Evolutionary conservation across 768 basidiomycete species (phyloP), one percentile per base, ranked within the genome.

Genomic region (Boletus reticuloceps): DNA sequence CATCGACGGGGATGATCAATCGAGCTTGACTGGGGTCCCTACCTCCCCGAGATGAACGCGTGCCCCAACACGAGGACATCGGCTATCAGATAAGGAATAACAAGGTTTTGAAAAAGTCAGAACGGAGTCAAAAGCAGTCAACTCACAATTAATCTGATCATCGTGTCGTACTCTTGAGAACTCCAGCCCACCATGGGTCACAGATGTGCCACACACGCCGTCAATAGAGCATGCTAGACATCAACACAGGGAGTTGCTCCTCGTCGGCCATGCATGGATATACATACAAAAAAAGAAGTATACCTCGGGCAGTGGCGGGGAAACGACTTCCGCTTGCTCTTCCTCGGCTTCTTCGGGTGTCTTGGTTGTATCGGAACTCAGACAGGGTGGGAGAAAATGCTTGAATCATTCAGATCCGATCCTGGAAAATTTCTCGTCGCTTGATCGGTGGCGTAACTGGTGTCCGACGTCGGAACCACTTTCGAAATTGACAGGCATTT

Each of bases 171-270:
- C 36, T 55, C 47, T n/a, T 37, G 54, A 55, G 40, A 58, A 51
- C 20, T 25, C 39, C 14, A 58, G 20, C 27, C 53, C 53, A 14
- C 55, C 16, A 27, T 55, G 20, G 9, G 56, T 39, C 22, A 55
- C 44, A 9, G 53, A 58, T 20, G 20, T 20, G 20, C 20, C 20
- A 20, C 32, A 45, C 43, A 22, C 43, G 43, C 38, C 53, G 53
- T 32, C 50, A 48, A 13, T 50, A 50, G 10, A 55, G 57, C 31
- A 55, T 14, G 16, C 53, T 55, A 3, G 57, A 58, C 56, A 58
- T 55, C 43, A 54, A 22, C 22, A 55, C 32, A 0, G 48, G 56
- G 1, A 58, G 27, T 25, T 55, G 43, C 27, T 55, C 38, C 44
- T 36, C 48, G 12, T 55, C 38, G 4, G 53, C 53, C 56, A 58